Conservation (phyloP, 148 eudicot species). For the Chenopodium quinoa region DNA sequence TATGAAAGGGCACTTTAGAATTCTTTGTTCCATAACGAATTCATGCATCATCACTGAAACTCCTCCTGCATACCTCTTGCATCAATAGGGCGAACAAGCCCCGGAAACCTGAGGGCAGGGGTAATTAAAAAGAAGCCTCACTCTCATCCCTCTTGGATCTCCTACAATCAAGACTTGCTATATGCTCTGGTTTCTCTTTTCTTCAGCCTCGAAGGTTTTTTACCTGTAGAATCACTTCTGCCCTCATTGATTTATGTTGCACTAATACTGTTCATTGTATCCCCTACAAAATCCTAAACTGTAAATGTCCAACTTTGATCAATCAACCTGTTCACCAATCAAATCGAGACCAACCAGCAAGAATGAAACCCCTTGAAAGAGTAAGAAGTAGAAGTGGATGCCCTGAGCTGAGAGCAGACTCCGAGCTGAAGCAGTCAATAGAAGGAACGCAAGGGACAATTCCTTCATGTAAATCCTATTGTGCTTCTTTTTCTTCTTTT, state of each 20-base stretch:
- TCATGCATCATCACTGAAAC: slow-evolving; percentile 5
- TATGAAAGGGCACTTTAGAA: slow-evolving; percentile 13
- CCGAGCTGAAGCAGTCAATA: slow-evolving; percentile 80
- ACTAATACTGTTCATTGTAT: slow-evolving; percentile 31
- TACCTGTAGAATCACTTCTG: neutral
- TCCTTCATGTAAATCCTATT: slow-evolving; percentile 88
- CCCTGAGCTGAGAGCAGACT: slow-evolving; percentile 96
- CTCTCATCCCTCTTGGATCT: slow-evolving; percentile 14
- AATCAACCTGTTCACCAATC: slow-evolving; percentile 89
- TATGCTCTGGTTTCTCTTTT: neutral
- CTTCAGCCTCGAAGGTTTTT: slow-evolving; percentile 3
- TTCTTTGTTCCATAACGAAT: neutral
- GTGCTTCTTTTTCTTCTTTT: slow-evolving; percentile 61
- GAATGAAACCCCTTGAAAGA: slow-evolving; percentile 90
- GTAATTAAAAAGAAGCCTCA: slow-evolving; percentile 20
- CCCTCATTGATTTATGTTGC: slow-evolving; percentile 13
- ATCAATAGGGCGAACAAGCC: slow-evolving; percentile 3
- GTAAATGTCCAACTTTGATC: slow-evolving; percentile 15
- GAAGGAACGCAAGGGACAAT: slow-evolving; percentile 70
- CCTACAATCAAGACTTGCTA: slow-evolving; percentile 3
- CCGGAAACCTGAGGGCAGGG: slow-evolving; percentile 24
- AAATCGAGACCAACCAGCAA: slow-evolving; percentile 87
- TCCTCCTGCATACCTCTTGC: slow-evolving; percentile 18
- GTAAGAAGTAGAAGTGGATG: slow-evolving; percentile 94
- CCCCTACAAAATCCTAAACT: slow-evolving; percentile 19